Evolutionary conservation across 73 alveolate species (phyloP).

Genomic region (Effrenium voratum): DNA sequence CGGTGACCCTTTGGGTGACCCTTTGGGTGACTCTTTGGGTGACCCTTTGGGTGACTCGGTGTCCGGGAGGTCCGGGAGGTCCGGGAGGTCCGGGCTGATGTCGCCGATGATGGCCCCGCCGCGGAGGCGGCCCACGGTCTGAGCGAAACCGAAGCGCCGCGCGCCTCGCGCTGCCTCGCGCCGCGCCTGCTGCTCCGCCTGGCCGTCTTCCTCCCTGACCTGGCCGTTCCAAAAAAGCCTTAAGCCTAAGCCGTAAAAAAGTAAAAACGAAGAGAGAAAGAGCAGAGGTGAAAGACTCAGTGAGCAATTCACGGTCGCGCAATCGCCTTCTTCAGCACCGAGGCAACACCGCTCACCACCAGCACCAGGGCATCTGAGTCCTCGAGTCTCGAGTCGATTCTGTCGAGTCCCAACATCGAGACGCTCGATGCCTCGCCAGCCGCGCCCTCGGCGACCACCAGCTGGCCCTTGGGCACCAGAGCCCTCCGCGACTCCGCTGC

Average conservation of each 20-base stretch:
- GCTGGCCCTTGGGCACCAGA: conserved; percentile 51
- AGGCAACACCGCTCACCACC: conserved; percentile 58
- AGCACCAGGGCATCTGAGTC: conserved; percentile 64
- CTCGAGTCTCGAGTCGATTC: background rate
- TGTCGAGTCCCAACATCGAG: background rate
- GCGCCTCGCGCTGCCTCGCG: background rate
- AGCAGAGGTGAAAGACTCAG: no score
- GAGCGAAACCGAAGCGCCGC: background rate
- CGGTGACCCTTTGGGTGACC: no score
- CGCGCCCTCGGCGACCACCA: conserved; percentile 60
- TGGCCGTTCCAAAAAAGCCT: no score
- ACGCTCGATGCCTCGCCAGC: background rate
- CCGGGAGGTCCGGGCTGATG: conserved; percentile 6
- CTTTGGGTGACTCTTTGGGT: no score
- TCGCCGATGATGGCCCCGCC: conserved; percentile 86
- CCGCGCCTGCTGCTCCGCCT: conserved; percentile 17
- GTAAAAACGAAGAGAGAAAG: no score
- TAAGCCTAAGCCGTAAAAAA: no score
- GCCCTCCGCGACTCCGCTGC: background rate
- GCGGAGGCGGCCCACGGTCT: conserved; percentile 69
- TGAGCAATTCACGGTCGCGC: background rate
- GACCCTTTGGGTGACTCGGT: no score
- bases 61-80: no score
- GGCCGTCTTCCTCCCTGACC: conserved; percentile 23
- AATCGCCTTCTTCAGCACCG: conserved; percentile 53